Conservation (phyloP, 768 basidiomycete genomes). For the Podaxis pistillaris region DNA sequence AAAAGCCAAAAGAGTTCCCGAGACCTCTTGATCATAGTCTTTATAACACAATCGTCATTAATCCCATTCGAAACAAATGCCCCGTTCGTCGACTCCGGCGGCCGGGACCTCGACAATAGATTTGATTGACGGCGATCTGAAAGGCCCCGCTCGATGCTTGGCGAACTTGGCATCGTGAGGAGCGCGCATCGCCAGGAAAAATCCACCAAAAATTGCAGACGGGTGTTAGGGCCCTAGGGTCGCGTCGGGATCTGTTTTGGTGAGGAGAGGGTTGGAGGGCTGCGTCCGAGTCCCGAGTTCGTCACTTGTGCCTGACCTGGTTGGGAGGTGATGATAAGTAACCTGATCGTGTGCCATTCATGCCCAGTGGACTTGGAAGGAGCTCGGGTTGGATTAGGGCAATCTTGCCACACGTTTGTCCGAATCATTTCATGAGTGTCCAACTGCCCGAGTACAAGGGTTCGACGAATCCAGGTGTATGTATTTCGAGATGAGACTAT, state of each 20-base stretch:
- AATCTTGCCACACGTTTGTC: too few relatives aligned
- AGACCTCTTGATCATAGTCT: not conserved
- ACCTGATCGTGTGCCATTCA: too few relatives aligned
- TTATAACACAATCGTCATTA: not conserved
- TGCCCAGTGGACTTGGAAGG: too few relatives aligned
- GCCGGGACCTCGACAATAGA: not conserved
- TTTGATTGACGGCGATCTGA: not conserved
- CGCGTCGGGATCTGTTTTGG: not conserved
- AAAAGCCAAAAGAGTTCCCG: too few relatives aligned
- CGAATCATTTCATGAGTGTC: not conserved
- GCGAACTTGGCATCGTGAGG: not conserved
- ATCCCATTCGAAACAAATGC: not conserved
- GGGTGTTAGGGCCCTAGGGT: too few relatives aligned
- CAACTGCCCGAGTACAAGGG: not conserved
- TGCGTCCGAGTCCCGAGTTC: too few relatives aligned
- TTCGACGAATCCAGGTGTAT: not conserved
- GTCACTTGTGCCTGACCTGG: too few relatives aligned
- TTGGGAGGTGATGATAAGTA: too few relatives aligned
- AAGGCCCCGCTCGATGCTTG: not conserved
- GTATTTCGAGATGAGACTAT: not conserved
- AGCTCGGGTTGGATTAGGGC: too few relatives aligned
- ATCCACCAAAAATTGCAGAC: too few relatives aligned
- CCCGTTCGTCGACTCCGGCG: not conserved
- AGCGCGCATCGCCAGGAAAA: not conserved
- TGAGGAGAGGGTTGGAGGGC: too few relatives aligned